These are phyloP conservation scores for Nyssa sinensis DNA, from an alignment of 148 eudicot genomes.

Conservation along the genomic window DNA sequence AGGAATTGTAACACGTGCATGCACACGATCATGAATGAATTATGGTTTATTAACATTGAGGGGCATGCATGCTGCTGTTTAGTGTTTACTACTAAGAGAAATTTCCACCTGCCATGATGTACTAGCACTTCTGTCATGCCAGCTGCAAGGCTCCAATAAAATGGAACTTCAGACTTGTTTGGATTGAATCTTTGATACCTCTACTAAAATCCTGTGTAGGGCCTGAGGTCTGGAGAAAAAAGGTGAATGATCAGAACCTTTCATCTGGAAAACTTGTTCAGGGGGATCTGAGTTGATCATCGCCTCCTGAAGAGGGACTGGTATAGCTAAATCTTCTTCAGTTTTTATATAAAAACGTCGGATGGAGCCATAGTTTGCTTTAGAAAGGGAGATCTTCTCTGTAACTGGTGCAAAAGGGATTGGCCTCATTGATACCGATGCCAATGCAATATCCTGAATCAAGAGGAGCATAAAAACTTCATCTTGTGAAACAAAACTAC, in stretches of 20 bases:
- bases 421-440: conserved; percentile 34
- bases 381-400: conserved; percentile 27
- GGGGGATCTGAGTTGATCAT: conserved; percentile 29
- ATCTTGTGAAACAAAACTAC: neutral
- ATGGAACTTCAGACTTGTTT: neutral
- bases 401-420: conserved; percentile 27
- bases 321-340: conserved; percentile 29
- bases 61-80: too few relatives aligned
- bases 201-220: conserved; percentile 28
- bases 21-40: too few relatives aligned
- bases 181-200: conserved; percentile 16
- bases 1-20: too few relatives aligned
- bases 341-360: conserved; percentile 30
- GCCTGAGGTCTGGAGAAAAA: conserved; percentile 40
- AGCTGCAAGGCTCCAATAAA: neutral
- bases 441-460: conserved; percentile 29
- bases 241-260: conserved; percentile 35
- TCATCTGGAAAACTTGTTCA: conserved; percentile 22
- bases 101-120: neutral
- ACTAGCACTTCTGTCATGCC: neutral
- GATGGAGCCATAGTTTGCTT: conserved; percentile 30
- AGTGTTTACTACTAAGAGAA: too few relatives aligned
- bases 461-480: neutral
- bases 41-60: too few relatives aligned
- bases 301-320: conserved; percentile 21